Evolutionary conservation across 805 yeast genomes (phyloP).

Genomic region (Pichia rugopelliculosa): DNA sequence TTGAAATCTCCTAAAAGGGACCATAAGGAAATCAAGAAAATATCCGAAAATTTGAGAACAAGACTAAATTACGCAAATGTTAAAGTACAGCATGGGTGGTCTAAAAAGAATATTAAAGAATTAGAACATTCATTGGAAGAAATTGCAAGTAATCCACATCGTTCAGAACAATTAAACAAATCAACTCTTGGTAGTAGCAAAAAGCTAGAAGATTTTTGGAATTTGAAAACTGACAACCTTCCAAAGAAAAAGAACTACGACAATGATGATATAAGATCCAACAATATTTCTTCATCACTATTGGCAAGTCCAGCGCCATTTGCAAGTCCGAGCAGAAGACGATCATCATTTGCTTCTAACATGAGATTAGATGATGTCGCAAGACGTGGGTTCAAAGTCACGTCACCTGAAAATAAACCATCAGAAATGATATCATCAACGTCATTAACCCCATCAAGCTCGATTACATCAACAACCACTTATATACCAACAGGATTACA

Average conservation of each 20-base stretch:
- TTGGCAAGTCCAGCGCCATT: slow-evolving; percentile 3
- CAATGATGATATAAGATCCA: not conserved
- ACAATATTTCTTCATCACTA: slow-evolving; percentile 5
- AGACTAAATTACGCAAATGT: slow-evolving; percentile 31
- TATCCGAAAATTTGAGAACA: slow-evolving; percentile 30
- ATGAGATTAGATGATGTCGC: slow-evolving; percentile 28
- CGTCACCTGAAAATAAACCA: slow-evolving; percentile 9
- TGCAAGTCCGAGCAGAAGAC: slow-evolving; percentile 5
- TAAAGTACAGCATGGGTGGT: slow-evolving; percentile 33
- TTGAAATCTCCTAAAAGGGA: slow-evolving; percentile 15
- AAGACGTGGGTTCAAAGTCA: slow-evolving; percentile 6
- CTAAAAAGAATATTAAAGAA: slow-evolving; percentile 24
- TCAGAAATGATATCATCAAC: not conserved
- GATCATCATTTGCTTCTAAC: slow-evolving; percentile 13
- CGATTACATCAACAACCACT: not conserved
- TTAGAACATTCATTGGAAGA: slow-evolving; percentile 22
- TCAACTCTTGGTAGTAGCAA: slow-evolving; percentile 2
- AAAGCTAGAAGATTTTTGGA: slow-evolving; percentile 25
- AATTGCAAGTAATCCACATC: slow-evolving; percentile 14
- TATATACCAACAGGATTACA: not conserved
- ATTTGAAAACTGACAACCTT: slow-evolving; percentile 19
- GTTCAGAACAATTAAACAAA: slow-evolving; percentile 11
- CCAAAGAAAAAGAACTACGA: slow-evolving; percentile 9
- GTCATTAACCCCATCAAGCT: not conserved
- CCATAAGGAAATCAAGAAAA: slow-evolving; percentile 29